These are phyloP conservation scores for Diplodia intermedia DNA, from an alignment of 2,329 filamentous ascomycete species.

Conservation along the genomic window DNA sequence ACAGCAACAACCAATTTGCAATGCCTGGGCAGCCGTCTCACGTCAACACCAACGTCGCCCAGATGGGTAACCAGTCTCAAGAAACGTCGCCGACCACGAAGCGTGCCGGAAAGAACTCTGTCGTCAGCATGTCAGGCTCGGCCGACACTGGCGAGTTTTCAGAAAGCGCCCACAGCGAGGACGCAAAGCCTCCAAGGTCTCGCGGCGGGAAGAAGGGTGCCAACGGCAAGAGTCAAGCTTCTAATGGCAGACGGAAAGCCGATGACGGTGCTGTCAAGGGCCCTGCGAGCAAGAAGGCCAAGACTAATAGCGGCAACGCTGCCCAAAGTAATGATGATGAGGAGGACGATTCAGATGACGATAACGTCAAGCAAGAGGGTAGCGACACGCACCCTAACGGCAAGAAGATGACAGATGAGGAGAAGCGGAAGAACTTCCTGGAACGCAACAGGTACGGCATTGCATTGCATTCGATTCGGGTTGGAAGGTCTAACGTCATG, in stretches of 20 bases:
- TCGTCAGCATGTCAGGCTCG: constrained; percentile 64
- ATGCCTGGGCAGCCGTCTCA: constrained; percentile 50
- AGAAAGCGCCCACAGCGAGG: constrained; percentile 71
- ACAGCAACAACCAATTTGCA: constrained; percentile 61
- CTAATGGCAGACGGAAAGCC: constrained; percentile 71
- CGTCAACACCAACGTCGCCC: constrained; percentile 49
- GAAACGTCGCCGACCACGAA: constrained; percentile 57
- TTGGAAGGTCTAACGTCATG: constrained; percentile 38
- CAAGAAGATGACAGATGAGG: constrained; percentile 96
- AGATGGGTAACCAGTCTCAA: constrained; percentile 52
- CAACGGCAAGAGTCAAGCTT: constrained; percentile 44
- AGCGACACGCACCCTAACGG: constrained; percentile 45
- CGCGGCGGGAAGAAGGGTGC: constrained; percentile 44
- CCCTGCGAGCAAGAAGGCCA: constrained; percentile 73
- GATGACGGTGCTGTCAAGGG: constrained; percentile 73
- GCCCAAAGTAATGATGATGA: constrained; percentile 53
- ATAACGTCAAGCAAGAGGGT: constrained; percentile 46
- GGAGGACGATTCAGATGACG: constrained; percentile 60
- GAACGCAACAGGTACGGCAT: constrained; percentile 85
- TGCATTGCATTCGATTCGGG: background rate
- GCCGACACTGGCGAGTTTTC: constrained; percentile 69
- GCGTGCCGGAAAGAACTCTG: constrained; percentile 56
- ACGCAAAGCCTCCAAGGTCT: constrained; percentile 67
- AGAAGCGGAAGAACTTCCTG: constrained; percentile 97
- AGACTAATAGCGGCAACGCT: constrained; percentile 60